Base-by-base conservation (phyloP, 768 basidiomycete genomes). In the Podaxis sp. region DNA sequence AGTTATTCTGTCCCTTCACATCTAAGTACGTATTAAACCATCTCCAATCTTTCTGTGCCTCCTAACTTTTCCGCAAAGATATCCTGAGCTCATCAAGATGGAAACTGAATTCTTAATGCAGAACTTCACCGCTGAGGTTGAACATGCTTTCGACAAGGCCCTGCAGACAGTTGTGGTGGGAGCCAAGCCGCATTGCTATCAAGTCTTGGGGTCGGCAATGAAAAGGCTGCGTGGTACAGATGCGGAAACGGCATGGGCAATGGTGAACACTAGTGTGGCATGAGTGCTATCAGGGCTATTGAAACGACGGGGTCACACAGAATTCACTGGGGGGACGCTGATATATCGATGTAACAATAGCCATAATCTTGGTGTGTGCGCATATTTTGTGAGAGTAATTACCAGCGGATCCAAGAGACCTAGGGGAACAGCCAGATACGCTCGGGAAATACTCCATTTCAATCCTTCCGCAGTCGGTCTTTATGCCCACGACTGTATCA, bases 1-100 rank as follows among this genome's bases (percentile, higher is more conserved):
- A 65, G 21, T 46, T 61, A 23, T 63, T 65, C 50, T 57, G 48
- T 1, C 37, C 42, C 21, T 63, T 63, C 42, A 55, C 62, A 3
- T 56, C 55, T 3, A 50, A 44, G 62, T 60, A 44, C 42, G 58
- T 44, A 23, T 42, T 6, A 36, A 5, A 13, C n/a, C 4, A 21
- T 23, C 9, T 16, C 25, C 28, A 32, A 28, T 23, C 6, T 18
- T 32, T 32, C 32, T 9, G 9, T 32, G 32, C 7, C 32, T 32
- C 9, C 32, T 44, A 44, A 44, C 18, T 5, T 9, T 5, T 6
- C 14, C 14, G 14, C 32, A 1, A 21, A 63, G 62, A 37, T 51
- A 63, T 18, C 16, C 53, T 1, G 48, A 53, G 1, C n/a, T 63
- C 21, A 60, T 47, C 23, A 36, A 63, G 28, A 28, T 63, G 27